phyloP scores from a whole-genome alignment of 2,329 filamentous ascomycete genomes.

The Eurotiales sp. region DNA sequence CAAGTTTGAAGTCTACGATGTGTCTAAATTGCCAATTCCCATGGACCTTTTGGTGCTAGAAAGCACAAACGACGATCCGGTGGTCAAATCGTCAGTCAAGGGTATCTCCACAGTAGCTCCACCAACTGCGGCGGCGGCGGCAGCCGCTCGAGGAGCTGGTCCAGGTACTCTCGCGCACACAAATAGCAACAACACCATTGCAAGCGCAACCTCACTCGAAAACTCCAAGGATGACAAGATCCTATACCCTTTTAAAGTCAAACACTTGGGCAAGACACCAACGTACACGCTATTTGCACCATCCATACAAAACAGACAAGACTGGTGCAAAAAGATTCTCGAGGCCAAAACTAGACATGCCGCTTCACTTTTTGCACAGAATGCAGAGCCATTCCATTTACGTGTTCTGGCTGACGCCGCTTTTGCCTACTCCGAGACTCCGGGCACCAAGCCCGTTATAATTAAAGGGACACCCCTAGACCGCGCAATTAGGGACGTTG shows the following conservation, averaged over 20 bases:
- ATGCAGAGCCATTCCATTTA: slow-evolving; percentile 90
- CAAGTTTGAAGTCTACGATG: slow-evolving; percentile 81
- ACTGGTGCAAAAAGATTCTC: slow-evolving; percentile 92
- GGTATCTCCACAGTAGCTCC: slow-evolving; percentile 61
- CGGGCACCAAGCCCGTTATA: slow-evolving; percentile 64
- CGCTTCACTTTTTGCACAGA: slow-evolving; percentile 80
- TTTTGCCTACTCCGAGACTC: slow-evolving; percentile 56
- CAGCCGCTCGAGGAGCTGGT: slow-evolving; percentile 28
- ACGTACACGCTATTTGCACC: slow-evolving; percentile 87
- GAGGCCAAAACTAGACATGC: slow-evolving; percentile 94
- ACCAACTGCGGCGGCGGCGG: slow-evolving; percentile 44
- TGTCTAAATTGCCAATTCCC: slow-evolving; percentile 89
- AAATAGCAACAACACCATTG: slow-evolving; percentile 63
- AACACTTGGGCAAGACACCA: slow-evolving; percentile 84
- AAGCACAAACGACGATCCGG: slow-evolving; percentile 85
- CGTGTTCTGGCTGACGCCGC: slow-evolving; percentile 89
- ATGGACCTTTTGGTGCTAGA: slow-evolving; percentile 95
- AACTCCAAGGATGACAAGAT: slow-evolving; percentile 70
- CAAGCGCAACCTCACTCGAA: slow-evolving; percentile 44
- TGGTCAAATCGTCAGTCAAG: slow-evolving; percentile 73
- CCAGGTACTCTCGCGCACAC: slow-evolving; percentile 62
- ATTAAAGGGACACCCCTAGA: slow-evolving; percentile 91
- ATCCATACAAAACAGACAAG: slow-evolving; percentile 67
- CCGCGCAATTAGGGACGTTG: slow-evolving; percentile 83
- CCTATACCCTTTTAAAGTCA: slow-evolving; percentile 90